Evolutionary conservation across 1,139 yeast genomes (phyloP).

Genomic region (Debaryomyces subglobosus): DNA sequence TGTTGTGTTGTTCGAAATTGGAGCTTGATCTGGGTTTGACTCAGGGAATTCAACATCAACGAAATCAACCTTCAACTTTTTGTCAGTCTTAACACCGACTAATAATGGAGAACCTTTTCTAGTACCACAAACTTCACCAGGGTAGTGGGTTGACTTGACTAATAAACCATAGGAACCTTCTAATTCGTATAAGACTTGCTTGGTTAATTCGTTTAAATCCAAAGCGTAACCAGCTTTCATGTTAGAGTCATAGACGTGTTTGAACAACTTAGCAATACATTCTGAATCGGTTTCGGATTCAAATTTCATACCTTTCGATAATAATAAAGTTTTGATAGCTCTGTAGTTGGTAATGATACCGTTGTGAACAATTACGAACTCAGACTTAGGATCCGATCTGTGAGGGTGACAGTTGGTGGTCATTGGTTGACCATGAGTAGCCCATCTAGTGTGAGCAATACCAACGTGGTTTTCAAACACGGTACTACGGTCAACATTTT

Average conservation of each 20-base stretch:
- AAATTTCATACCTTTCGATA: conserved; percentile 77
- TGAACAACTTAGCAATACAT: conserved; percentile 93
- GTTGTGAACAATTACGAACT: conserved; percentile 92
- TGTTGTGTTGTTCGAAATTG: conserved; percentile 4
- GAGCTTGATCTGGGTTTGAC: conserved; percentile 28
- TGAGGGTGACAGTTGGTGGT: conserved; percentile 94
- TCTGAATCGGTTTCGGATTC: conserved; percentile 98
- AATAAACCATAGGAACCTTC: conserved; percentile 98
- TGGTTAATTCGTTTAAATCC: conserved; percentile 91
- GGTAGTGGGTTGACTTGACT: conserved; percentile 89
- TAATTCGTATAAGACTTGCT: conserved; percentile 87
- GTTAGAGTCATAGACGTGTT: conserved; percentile 86
- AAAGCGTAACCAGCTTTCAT: conserved; percentile 48
- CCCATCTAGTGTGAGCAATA: conserved; percentile 99
- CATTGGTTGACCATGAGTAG: conserved; percentile 96
- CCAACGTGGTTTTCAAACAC: conserved; percentile 87
- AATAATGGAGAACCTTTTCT: conserved; percentile 97
- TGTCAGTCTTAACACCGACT: conserved; percentile 96
- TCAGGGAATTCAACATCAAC: conserved; percentile 98
- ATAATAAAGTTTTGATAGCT: conserved; percentile 81
- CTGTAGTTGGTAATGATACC: conserved; percentile 97
- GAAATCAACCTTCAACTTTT: conserved; percentile 93
- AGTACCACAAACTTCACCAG: conserved; percentile 95
- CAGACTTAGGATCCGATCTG: conserved; percentile 78
- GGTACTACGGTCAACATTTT: conserved; percentile 58